Conservation (phyloP, 2,329 filamentous ascomycete species). For the Thielaviopsis ethacetica region DNA sequence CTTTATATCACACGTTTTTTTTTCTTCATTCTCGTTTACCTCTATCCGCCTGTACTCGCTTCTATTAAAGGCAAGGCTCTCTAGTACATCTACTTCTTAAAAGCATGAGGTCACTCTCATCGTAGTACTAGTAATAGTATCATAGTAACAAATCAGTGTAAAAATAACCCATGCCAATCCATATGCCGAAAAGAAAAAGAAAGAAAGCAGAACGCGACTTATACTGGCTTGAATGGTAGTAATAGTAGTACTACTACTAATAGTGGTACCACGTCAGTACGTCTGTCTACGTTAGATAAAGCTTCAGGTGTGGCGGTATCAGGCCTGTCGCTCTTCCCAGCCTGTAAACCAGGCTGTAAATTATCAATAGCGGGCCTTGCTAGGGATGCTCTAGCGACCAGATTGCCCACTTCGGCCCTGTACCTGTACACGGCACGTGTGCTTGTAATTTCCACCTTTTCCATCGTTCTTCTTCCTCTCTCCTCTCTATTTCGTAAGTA, state of each 20-base stretch:
- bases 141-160: neutral
- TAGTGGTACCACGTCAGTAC: no score
- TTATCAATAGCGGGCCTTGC: no score
- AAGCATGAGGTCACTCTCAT: no score
- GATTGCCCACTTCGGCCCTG: no score
- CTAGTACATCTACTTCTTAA: neutral
- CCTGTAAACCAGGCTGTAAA: neutral
- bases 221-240: no score
- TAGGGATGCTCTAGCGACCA: no score
- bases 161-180: neutral
- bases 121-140: no score
- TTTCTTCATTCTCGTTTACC: neutral
- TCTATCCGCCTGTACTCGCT: neutral
- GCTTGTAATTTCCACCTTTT: neutral
- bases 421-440: no score
- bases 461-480: neutral
- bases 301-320: neutral
- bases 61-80: neutral
- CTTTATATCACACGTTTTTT: neutral
- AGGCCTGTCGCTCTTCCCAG: neutral
- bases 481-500: neutral
- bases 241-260: no score
- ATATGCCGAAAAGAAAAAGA: neutral
- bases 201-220: neutral
- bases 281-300: neutral